Evolutionary conservation across 2,329 filamentous ascomycete species (phyloP).

Genomic region (Neoarthrinium moseri): DNA sequence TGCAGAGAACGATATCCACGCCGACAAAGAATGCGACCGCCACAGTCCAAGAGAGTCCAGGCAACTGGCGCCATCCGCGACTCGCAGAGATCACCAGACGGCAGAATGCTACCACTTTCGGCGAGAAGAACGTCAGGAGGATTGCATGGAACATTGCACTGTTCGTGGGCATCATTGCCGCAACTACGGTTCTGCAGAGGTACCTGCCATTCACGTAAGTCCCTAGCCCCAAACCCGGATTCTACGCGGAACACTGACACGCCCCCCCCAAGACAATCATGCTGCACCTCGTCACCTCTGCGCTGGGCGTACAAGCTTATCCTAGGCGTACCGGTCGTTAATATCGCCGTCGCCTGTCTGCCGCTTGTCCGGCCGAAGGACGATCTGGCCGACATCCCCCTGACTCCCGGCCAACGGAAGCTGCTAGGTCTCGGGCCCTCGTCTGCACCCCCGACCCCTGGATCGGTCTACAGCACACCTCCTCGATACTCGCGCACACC

Average conservation of each 20-base stretch:
- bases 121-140: slow-evolving; percentile 69
- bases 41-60: slow-evolving; percentile 54
- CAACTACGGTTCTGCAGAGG: slow-evolving; percentile 31
- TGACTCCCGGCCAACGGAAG: slow-evolving; percentile 84
- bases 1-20: slow-evolving; percentile 39
- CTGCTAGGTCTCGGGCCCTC: slow-evolving; percentile 78
- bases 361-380: slow-evolving; percentile 74
- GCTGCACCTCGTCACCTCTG: slow-evolving; percentile 18
- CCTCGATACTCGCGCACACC: slow-evolving; percentile 81
- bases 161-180: slow-evolving; percentile 44
- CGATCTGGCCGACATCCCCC: slow-evolving; percentile 81
- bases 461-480: slow-evolving; percentile 77
- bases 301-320: slow-evolving; percentile 43
- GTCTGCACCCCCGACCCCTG: slow-evolving; percentile 61
- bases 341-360: slow-evolving; percentile 68
- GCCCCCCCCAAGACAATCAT: background rate
- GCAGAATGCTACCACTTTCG: slow-evolving; percentile 76
- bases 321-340: slow-evolving; percentile 62
- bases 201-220: slow-evolving; percentile 38
- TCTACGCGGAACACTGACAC: background rate
- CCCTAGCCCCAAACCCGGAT: slow-evolving; percentile 7
- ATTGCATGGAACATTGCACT: slow-evolving; percentile 67
- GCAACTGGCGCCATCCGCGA: slow-evolving; percentile 88
- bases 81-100: slow-evolving; percentile 83
- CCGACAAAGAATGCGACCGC: slow-evolving; percentile 29